These are phyloP conservation scores for Theileria orientalis DNA, from an alignment of 169 alveolate species.

Conservation along the genomic window DNA sequence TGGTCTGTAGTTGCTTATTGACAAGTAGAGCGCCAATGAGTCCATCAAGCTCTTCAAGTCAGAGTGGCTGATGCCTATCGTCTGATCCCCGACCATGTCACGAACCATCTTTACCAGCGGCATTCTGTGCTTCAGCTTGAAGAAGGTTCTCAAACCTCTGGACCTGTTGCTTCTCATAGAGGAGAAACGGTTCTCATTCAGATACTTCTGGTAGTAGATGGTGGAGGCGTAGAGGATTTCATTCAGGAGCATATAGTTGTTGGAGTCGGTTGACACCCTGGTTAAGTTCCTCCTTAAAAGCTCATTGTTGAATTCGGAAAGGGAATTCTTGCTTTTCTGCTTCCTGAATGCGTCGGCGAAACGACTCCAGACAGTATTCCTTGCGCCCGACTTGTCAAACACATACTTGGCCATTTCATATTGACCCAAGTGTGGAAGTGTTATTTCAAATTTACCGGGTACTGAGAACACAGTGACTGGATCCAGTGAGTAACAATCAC, in stretches of 20 bases:
- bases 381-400: background rate
- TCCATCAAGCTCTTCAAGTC: conserved; percentile 20
- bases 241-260: background rate
- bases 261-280: background rate
- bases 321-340: background rate
- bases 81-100: background rate
- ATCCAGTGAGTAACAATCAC: conserved; percentile 34
- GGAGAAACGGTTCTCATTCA: background rate
- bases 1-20: background rate
- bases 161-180: background rate
- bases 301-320: background rate
- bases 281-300: background rate
- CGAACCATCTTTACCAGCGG: background rate
- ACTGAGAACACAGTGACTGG: background rate
- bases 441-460: background rate
- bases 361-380: background rate
- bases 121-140: background rate
- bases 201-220: conserved; percentile 1
- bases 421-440: conserved; percentile 10
- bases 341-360: background rate
- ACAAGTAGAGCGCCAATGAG: conserved; percentile 4
- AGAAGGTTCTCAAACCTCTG: conserved; percentile 3
- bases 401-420: conserved; percentile 3
- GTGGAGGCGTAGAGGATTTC: conserved; percentile 11
- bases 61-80: background rate